Conservation (phyloP, 345 rosid species). For the Rhodamnia argentea region DNA sequence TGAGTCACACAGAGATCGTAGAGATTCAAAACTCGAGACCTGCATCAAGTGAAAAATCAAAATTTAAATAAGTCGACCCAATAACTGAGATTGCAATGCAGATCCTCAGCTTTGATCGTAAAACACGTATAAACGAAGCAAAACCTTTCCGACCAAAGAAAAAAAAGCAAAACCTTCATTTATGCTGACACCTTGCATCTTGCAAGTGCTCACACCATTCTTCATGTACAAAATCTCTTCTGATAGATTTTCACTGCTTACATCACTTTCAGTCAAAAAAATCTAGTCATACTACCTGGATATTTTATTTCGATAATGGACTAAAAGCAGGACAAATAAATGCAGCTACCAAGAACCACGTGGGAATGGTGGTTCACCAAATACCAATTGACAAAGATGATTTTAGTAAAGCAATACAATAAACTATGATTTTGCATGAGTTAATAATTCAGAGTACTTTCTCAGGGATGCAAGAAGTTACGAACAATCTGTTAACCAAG, state of each 20-base stretch:
- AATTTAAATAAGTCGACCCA: neutral
- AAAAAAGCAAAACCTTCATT: neutral
- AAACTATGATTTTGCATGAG: neutral
- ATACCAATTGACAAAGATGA: neutral
- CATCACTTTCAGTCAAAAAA: neutral
- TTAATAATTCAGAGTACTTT: neutral
- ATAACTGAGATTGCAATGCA: neutral
- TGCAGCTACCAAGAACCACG: neutral
- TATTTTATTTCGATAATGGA: neutral
- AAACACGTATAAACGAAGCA: neutral
- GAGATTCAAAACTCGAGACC: conserved; percentile 89
- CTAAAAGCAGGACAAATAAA: neutral
- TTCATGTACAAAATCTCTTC: neutral
- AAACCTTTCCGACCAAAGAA: too few relatives aligned
- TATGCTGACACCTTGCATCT: neutral
- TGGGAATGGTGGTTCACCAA: neutral
- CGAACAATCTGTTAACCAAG: neutral
- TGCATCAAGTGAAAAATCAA: conserved; percentile 15
- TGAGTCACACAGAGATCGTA: conserved; percentile 55
- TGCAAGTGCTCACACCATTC: neutral
- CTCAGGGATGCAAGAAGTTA: neutral
- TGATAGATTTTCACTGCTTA: neutral
- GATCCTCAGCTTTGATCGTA: neutral
- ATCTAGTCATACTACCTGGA: too few relatives aligned
- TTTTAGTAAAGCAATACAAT: neutral